Conservation (phyloP, 208 protist genomes). For the Porcisia hertigi region DNA sequence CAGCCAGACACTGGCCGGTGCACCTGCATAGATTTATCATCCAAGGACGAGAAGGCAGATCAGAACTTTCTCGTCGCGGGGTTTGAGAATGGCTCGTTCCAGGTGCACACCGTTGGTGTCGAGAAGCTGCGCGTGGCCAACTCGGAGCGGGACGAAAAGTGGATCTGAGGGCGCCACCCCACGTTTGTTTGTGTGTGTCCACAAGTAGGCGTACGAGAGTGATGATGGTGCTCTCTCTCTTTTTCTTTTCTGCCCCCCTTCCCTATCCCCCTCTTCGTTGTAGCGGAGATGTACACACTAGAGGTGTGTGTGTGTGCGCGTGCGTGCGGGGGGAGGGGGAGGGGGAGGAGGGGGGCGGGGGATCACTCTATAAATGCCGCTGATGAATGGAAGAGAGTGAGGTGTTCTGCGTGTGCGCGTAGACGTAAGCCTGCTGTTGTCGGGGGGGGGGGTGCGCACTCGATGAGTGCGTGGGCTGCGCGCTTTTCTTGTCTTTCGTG, state of each 20-base stretch:
- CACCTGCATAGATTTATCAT: conserved; percentile 60
- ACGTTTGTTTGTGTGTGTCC: not conserved
- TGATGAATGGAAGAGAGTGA: no score
- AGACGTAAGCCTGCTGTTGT: not conserved
- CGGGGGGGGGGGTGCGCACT: no score
- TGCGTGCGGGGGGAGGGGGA: no score
- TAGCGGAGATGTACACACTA: not conserved
- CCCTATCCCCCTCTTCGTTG: no score
- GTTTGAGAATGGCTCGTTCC: conserved; percentile 73
- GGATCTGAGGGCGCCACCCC: conserved; percentile 38
- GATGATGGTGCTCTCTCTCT: not conserved
- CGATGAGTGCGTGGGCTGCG: not conserved
- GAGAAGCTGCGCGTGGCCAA: conserved; percentile 41
- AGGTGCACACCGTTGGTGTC: conserved; percentile 64
- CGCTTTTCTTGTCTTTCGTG: not conserved
- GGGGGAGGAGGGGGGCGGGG: no score
- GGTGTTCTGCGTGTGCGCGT: not conserved
- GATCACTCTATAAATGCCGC: not conserved
- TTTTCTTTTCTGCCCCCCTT: conserved; percentile 3
- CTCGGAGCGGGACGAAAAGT: conserved; percentile 63
- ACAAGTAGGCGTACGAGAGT: no score
- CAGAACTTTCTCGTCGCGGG: conserved; percentile 59
- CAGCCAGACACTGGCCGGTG: conserved; percentile 63
- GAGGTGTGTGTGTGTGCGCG: not conserved
- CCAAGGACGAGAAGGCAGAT: conserved; percentile 51